A percentile compares a stretch with the other conserved stretches of the same genome.
phyloP scores from a whole-genome alignment of 129 eudicot genomes.

The Centrapalus pauciflorus region DNA sequence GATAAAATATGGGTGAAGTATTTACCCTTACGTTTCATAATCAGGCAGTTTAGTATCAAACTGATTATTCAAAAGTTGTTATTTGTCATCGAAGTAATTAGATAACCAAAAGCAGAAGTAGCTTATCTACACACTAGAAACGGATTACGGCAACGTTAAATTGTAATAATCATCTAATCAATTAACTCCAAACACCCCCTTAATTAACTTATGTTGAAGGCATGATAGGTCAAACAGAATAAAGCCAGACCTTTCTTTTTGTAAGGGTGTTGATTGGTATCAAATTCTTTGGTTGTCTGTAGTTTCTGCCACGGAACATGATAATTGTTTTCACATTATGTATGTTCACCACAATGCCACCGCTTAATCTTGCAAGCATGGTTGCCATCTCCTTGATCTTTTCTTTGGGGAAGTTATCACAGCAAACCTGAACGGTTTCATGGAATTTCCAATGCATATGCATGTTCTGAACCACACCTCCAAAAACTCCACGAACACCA shows the following conservation, averaged over 20 bases:
- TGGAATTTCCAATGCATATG: constrained; percentile 99
- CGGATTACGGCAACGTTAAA: not conserved
- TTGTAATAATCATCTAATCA: too few relatives aligned
- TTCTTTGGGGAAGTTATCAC: constrained; percentile 98
- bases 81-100: too few relatives aligned
- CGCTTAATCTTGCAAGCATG: constrained; percentile 91
- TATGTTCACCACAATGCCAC: constrained; percentile 88
- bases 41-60: too few relatives aligned
- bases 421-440: constrained; percentile 97
- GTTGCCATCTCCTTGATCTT: constrained; percentile 94
- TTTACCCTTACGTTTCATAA: too few relatives aligned
- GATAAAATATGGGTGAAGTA: too few relatives aligned
- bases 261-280: constrained; percentile 95
- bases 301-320: constrained; percentile 99
- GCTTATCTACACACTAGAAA: not conserved
- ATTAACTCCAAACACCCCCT: not conserved
- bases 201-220: not conserved
- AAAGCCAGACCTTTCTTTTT: constrained; percentile 67
- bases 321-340: constrained; percentile 91
- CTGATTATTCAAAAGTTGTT: too few relatives aligned
- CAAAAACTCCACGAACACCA: constrained; percentile 99
- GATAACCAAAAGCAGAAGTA: not conserved
- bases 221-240: not conserved
- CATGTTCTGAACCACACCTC: constrained; percentile 99
- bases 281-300: constrained; percentile 93